These are phyloP conservation scores for Trichophyton schoenleinii DNA, from an alignment of 2,329 filamentous ascomycete genomes.

Conservation along the genomic window DNA sequence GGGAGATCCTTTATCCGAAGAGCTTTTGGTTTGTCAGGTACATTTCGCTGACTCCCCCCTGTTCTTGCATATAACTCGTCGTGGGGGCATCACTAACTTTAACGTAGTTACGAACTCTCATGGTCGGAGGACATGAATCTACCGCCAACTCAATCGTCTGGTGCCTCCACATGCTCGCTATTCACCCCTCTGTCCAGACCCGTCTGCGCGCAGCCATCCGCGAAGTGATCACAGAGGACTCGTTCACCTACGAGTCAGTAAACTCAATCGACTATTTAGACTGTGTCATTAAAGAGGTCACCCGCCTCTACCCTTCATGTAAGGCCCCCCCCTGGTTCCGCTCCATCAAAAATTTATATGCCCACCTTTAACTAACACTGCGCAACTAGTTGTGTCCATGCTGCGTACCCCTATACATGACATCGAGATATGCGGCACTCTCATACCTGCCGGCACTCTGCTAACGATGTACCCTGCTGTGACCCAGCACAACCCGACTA, in stretches of 20 bases:
- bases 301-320: constrained; percentile 4
- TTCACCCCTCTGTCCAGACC: background rate
- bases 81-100: no score
- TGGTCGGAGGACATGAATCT: constrained; percentile 1
- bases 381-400: background rate
- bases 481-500: background rate
- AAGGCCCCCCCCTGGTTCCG: background rate
- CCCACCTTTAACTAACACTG: background rate
- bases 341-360: background rate
- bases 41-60: background rate
- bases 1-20: background rate
- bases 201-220: background rate
- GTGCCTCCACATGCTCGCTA: constrained; percentile 3
- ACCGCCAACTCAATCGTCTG: background rate
- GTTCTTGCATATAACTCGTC: no score
- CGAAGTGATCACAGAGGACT: background rate
- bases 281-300: constrained; percentile 4
- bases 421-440: constrained; percentile 2
- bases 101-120: background rate
- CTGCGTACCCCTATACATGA: background rate
- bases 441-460: constrained; percentile 1
- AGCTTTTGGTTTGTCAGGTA: constrained; percentile 5
- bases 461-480: constrained; percentile 2
- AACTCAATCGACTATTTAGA: constrained; percentile 2
- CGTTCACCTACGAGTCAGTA: background rate